Evolutionary conservation across 345 rosid genomes (phyloP), one percentile per base, ranked within the genome.

Genomic region (Corchorus olitorius): DNA sequence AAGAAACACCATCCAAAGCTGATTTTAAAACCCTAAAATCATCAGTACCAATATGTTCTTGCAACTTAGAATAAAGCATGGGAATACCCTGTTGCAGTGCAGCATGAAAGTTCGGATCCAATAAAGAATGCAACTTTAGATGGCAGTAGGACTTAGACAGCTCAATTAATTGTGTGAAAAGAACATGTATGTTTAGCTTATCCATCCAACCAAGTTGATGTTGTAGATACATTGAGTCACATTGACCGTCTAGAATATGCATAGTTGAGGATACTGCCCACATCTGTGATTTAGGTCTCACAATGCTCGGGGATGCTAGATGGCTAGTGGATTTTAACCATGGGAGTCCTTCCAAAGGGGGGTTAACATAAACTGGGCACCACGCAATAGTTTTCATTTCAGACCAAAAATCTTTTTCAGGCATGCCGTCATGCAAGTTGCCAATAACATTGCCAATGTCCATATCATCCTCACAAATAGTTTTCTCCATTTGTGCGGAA

Each of bases 281-380:
- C 93, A 91, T 87, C 79, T 92, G 97, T 49, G 97, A 88, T 83
- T 85, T 86, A 74, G 98, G 98, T 77, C 98, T 91, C 77, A 94
- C 97, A 62, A 68, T 77, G 82, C 83, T 83, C 46, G 98, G 97
- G 77, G 90, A 80, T 72, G 92, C 93, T 50, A 92, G 90, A 78
- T 77, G 84, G 81, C 56, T 80, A 79, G 78, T 76, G 59, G 91
- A 83, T 76, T 87, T 88, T 77, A 92, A 84, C 97, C 98, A 94
- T 65, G 98, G 98, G 65, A 94, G 77, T 76, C 94, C 97, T 75
- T 83, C 76, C 15, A 90, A 52, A 41, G 95, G 98, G 73, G 98
- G 94, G 73, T 89, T 82, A 43, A 79, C 76, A 77, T 84, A 85
- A 79, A 90, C 80, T 76, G 98, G 98, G 85, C 98, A 94, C 97